phyloP scores from a whole-genome alignment of 2,329 filamentous ascomycete genomes.

The Fusarium sulawesiense region DNA sequence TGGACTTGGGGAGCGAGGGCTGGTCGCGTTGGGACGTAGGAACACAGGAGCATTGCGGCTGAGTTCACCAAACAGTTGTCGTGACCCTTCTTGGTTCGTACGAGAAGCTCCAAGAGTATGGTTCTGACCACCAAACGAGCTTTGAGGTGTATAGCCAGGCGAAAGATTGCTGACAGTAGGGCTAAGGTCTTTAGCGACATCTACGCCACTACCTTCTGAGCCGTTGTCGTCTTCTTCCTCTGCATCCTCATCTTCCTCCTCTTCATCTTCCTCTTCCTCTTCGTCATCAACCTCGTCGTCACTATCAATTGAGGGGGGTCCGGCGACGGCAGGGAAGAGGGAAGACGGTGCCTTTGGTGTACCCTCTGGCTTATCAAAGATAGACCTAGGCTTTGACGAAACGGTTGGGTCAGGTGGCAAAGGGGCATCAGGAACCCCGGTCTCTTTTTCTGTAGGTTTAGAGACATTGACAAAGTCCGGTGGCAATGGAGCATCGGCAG shows the following conservation, averaged over 20 bases:
- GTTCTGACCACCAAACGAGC: slow-evolving; percentile 66
- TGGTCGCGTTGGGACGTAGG: slow-evolving; percentile 64
- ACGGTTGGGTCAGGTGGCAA: slow-evolving; percentile 29
- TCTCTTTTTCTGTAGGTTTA: slow-evolving; percentile 27
- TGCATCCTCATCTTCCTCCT: slow-evolving; percentile 54
- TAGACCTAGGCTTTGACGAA: slow-evolving; percentile 30
- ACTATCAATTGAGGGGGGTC: slow-evolving; percentile 54
- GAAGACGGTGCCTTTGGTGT: slow-evolving; percentile 50
- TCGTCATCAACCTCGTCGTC: slow-evolving; percentile 55
- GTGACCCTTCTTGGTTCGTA: slow-evolving; percentile 57
- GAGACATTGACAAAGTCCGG: slow-evolving; percentile 47
- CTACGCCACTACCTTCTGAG: slow-evolving; percentile 71
- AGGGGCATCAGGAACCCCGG: slow-evolving; percentile 18
- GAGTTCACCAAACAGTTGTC: slow-evolving; percentile 67
- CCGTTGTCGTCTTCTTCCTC: slow-evolving; percentile 61
- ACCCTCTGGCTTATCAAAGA: slow-evolving; percentile 48
- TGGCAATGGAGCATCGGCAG: slow-evolving; percentile 49
- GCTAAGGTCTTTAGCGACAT: slow-evolving; percentile 73
- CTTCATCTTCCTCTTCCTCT: slow-evolving; percentile 57
- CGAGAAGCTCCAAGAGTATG: slow-evolving; percentile 48
- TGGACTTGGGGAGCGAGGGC: slow-evolving; percentile 79
- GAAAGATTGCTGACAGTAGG: slow-evolving; percentile 60
- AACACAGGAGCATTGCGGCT: slow-evolving; percentile 64
- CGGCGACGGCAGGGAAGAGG: slow-evolving; percentile 53
- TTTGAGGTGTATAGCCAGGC: slow-evolving; percentile 66